Evolutionary conservation across 176 grass and related monocot species (phyloP).

Genomic region (Aegilops umbellulata): DNA sequence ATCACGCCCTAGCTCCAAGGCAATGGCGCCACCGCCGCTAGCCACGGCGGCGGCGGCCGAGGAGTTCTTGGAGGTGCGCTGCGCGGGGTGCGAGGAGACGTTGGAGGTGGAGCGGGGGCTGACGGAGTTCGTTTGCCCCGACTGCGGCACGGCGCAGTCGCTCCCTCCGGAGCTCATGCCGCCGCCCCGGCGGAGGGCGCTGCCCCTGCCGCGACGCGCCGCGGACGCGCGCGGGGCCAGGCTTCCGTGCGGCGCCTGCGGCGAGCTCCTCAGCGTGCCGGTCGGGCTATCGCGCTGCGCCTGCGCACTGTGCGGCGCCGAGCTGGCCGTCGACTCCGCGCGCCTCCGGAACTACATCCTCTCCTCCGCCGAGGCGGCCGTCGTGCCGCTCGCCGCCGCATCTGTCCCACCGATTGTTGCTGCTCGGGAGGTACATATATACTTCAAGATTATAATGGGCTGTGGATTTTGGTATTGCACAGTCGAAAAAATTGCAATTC

Average conservation of each 20-base stretch:
- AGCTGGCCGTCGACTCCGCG: conserved; percentile 25
- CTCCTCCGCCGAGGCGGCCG: not conserved
- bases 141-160: conserved; percentile 44
- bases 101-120: conserved; percentile 37
- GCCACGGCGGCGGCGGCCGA: not conserved
- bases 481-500: not conserved
- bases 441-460: not conserved
- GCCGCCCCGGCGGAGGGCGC: conserved; percentile 8
- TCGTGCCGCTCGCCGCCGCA: not conserved
- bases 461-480: not conserved
- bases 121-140: conserved; percentile 40
- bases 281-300: conserved; percentile 17
- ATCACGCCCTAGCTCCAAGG: not conserved
- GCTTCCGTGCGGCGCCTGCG: not conserved
- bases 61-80: conserved; percentile 14
- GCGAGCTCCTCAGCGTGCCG: conserved; percentile 27
- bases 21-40: conserved; percentile 3
- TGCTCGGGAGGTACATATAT: not conserved
- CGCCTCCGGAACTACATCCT: conserved; percentile 19
- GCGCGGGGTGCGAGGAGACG: conserved; percentile 38
- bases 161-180: conserved; percentile 62
- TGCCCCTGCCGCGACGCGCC: conserved; percentile 15
- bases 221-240: not conserved
- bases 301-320: conserved; percentile 25
- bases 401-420: not conserved